Evolutionary conservation across 441 rosid species (phyloP).

Genomic region (Populus hybrid): DNA sequence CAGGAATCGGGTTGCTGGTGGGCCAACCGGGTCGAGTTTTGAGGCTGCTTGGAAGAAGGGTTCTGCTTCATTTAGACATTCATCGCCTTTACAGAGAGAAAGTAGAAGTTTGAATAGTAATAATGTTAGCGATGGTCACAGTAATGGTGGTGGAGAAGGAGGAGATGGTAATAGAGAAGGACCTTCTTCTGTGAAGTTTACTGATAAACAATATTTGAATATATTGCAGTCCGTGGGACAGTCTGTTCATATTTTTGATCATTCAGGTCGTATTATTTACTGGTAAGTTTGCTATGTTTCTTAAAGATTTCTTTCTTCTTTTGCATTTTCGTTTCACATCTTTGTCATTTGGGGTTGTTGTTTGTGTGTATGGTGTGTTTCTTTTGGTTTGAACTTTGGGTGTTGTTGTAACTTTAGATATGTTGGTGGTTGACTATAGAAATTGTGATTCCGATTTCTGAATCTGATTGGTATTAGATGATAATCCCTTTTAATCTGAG

Average conservation of each 20-base stretch:
- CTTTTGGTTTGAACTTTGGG: neutral
- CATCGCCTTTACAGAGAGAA: slow-evolving; percentile 86
- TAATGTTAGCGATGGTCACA: neutral
- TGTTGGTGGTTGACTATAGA: slow-evolving; percentile 10
- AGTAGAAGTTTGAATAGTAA: slow-evolving; percentile 22
- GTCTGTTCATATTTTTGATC: slow-evolving; percentile 76
- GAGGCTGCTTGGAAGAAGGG: slow-evolving; percentile 47
- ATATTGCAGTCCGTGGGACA: slow-evolving; percentile 96
- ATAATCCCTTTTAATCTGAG: neutral
- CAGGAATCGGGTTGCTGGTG: slow-evolving; percentile 29
- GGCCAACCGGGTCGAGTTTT: slow-evolving; percentile 24
- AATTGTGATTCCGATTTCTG: neutral
- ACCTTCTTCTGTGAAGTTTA: slow-evolving; percentile 58
- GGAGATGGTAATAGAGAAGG: slow-evolving; percentile 38
- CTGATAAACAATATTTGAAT: slow-evolving; percentile 70
- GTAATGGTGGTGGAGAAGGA: slow-evolving; percentile 18
- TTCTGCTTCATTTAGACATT: slow-evolving; percentile 58
- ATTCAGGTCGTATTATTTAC: slow-evolving; percentile 56
- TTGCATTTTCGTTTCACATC: neutral
- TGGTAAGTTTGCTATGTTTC: slow-evolving; percentile 51
- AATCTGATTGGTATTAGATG: slow-evolving; percentile 9
- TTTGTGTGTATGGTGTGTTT: neutral
- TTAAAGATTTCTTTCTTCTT: neutral
- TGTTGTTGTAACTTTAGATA: slow-evolving; percentile 1
- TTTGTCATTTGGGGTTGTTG: slow-evolving; percentile 3